Percentiles rank a stretch among this genome's conserved stretches.
Evolutionary conservation across 257 asterid species (phyloP).

Genomic region (Phtheirospermum japonicum): DNA sequence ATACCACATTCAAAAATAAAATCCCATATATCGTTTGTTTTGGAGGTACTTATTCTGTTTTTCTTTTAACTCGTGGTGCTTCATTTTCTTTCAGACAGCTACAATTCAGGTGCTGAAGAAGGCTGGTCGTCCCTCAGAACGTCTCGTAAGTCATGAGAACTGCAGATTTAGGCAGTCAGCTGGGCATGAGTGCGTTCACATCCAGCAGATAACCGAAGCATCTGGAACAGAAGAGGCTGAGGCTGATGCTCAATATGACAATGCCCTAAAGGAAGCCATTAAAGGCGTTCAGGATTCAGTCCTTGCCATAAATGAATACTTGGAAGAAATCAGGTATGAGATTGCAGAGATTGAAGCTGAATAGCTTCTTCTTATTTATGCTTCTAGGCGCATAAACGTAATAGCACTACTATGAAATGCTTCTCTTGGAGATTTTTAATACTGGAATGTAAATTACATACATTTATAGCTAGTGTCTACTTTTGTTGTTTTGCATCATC

Average conservation of each 20-base stretch:
- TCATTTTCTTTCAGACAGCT: conserved; percentile 60
- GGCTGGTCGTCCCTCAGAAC: conserved; percentile 93
- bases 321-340: conserved; percentile 95
- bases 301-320: conserved; percentile 64
- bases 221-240: conserved; percentile 98
- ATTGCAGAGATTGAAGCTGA: conserved; percentile 71
- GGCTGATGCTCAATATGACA: conserved; percentile 83
- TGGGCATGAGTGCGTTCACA: conserved; percentile 82
- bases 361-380: conserved; percentile 25
- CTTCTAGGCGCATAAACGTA: neutral
- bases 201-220: conserved; percentile 88
- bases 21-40: neutral
- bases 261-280: conserved; percentile 82
- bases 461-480: too few species aligned
- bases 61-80: neutral
- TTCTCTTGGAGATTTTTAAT: conserved; percentile 5
- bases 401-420: neutral
- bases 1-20: conserved; percentile 1
- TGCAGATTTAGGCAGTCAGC: conserved; percentile 61
- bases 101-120: conserved; percentile 86
- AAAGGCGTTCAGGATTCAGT: conserved; percentile 82
- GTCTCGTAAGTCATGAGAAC: conserved; percentile 80
- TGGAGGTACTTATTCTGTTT: neutral
- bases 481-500: too few species aligned
- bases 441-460: neutral